Percentiles rank a stretch among this genome's conserved stretches.
These are phyloP conservation scores for Kwoniella shivajii DNA, from an alignment of 1,284 basidiomycete species.

Conservation along the genomic window DNA sequence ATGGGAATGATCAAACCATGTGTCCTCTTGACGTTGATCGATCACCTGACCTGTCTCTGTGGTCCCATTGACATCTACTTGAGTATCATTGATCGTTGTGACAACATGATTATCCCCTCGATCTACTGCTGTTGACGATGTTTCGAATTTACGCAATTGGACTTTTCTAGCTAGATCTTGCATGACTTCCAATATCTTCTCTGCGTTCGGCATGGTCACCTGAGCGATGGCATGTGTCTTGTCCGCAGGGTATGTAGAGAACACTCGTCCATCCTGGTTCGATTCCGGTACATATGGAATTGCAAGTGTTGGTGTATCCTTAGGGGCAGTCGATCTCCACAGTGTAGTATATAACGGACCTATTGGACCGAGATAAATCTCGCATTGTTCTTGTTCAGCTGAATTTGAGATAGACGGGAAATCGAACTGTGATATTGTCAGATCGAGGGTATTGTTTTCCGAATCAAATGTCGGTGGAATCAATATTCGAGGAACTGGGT, in stretches of 20 bases:
- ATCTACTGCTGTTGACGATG: neutral
- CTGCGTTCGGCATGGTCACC: constrained; percentile 38
- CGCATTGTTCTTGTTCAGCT: constrained; percentile 59
- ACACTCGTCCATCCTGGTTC: constrained; percentile 13
- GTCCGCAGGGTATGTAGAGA: constrained; percentile 36
- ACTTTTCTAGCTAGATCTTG: constrained; percentile 15
- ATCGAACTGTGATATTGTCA: constrained; percentile 77
- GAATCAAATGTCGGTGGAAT: constrained; percentile 75
- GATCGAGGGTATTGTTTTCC: constrained; percentile 70
- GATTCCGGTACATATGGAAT: constrained; percentile 14
- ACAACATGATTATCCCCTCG: neutral
- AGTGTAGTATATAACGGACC: constrained; percentile 66
- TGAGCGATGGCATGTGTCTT: constrained; percentile 41
- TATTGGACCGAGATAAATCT: constrained; percentile 84
- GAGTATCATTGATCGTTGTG: neutral
- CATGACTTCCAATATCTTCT: constrained; percentile 38
- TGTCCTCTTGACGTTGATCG: neutral
- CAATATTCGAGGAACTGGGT: constrained; percentile 84
- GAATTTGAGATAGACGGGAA: constrained; percentile 8
- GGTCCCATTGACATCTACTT: neutral
- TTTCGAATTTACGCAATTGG: neutral
- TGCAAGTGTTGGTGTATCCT: constrained; percentile 12
- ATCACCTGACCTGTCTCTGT: neutral
- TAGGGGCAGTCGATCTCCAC: constrained; percentile 42
- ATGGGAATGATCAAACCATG: neutral